Evolutionary conservation across 805 yeast genomes (phyloP).

Genomic region (Wickerhamiella hasegawae): DNA sequence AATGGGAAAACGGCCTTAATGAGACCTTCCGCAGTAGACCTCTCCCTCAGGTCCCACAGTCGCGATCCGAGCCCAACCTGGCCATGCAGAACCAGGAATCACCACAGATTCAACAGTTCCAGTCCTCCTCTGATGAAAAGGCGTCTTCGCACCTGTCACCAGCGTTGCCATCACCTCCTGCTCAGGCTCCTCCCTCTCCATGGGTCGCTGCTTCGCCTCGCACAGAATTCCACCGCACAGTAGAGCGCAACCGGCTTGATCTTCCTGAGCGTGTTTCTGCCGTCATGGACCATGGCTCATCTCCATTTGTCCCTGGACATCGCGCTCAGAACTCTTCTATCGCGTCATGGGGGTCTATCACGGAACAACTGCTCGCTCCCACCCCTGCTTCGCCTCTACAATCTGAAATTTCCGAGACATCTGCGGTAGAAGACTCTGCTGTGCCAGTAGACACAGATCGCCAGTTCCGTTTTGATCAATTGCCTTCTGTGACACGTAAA

Average conservation of each 20-base stretch:
- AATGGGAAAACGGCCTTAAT: neutral
- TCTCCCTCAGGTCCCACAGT: neutral
- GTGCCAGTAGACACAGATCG: neutral
- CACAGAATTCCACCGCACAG: neutral
- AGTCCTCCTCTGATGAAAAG: no score
- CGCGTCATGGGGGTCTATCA: neutral
- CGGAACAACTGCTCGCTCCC: neutral
- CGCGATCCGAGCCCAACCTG: conserved; percentile 1
- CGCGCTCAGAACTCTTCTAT: neutral
- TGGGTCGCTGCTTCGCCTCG: no score
- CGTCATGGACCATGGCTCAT: conserved; percentile 1
- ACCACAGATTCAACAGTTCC: no score
- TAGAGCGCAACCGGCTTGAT: conserved; percentile 1
- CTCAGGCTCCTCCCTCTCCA: no score
- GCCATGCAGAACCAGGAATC: no score
- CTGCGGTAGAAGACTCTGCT: neutral
- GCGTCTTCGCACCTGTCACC: no score
- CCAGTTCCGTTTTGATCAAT: conserved; percentile 2
- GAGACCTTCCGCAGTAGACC: neutral
- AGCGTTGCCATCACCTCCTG: no score
- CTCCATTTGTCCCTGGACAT: conserved; percentile 1
- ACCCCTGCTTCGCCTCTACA: neutral
- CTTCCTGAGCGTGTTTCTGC: conserved; percentile 2
- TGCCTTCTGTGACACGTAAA: conserved; percentile 15
- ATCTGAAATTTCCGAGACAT: neutral